Conservation (phyloP, 768 basidiomycete species). For the Sarcodon sp. region DNA sequence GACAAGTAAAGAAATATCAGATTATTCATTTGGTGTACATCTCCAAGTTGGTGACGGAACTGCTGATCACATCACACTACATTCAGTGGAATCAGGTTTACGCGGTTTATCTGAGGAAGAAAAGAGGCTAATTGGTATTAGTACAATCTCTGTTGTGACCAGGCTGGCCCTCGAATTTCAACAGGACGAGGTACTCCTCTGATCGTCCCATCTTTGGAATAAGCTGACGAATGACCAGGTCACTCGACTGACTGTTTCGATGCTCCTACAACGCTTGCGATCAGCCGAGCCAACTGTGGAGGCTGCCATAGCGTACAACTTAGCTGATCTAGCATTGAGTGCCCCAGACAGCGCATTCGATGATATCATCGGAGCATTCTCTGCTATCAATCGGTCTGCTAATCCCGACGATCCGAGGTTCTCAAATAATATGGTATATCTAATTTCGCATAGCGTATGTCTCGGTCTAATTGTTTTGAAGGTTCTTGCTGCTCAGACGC, state of each 20-base stretch:
- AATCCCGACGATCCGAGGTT: constrained; percentile 82
- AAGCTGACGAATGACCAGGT: constrained; percentile 32
- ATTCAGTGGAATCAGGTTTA: constrained; percentile 51
- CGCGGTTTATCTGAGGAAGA: constrained; percentile 72
- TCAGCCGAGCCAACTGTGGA: constrained; percentile 82
- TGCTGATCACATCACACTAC: constrained; percentile 35
- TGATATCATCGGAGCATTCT: constrained; percentile 80
- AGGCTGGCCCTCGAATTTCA: constrained; percentile 79
- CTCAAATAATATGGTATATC: constrained; percentile 73
- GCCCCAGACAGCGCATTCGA: constrained; percentile 67
- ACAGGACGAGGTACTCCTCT: constrained; percentile 56
- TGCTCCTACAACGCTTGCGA: constrained; percentile 81
- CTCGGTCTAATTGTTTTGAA: constrained; percentile 15
- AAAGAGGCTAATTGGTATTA: constrained; percentile 73
- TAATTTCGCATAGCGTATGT: neutral
- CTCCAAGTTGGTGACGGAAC: constrained; percentile 8
- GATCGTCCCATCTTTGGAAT: neutral
- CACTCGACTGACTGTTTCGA: constrained; percentile 79
- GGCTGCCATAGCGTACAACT: constrained; percentile 82
- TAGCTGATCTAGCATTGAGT: constrained; percentile 78
- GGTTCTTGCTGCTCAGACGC: constrained; percentile 86
- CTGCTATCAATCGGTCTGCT: constrained; percentile 72
- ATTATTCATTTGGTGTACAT: constrained; percentile 31
- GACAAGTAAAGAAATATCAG: constrained; percentile 65
- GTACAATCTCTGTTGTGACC: constrained; percentile 86